A percentile compares a stretch with the other conserved stretches of the same genome.
Evolutionary conservation across 2,329 filamentous ascomycete species (phyloP).

Genomic region (Parasarocladium wereldwijsianum): DNA sequence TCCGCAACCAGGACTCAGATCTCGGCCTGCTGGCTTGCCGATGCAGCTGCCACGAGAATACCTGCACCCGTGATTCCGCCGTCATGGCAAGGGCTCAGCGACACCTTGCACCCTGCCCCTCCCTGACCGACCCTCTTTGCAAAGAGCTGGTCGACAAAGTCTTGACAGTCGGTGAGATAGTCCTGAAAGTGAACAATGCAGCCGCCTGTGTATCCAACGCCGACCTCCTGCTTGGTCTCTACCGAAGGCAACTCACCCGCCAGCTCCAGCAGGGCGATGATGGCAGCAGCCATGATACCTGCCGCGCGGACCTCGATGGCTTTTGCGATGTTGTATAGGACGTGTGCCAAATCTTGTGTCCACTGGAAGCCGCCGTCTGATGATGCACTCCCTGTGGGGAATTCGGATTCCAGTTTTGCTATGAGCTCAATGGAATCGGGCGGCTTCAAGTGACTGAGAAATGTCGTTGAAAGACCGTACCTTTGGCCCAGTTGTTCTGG

Average conservation of each 20-base stretch:
- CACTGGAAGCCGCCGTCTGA: constrained; percentile 39
- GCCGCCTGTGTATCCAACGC: constrained; percentile 67
- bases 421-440: constrained; percentile 26
- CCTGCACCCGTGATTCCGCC: constrained; percentile 48
- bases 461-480: constrained; percentile 57
- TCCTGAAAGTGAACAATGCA: constrained; percentile 70
- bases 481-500: constrained; percentile 39
- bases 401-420: constrained; percentile 32
- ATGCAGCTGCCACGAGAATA: constrained; percentile 35
- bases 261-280: constrained; percentile 52
- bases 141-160: constrained; percentile 45
- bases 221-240: constrained; percentile 33
- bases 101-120: constrained; percentile 20
- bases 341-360: constrained; percentile 42
- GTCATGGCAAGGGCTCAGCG: constrained; percentile 42
- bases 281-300: constrained; percentile 58
- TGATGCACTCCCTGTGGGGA: constrained; percentile 30
- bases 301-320: constrained; percentile 60
- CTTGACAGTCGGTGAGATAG: constrained; percentile 55
- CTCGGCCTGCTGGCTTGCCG: constrained; percentile 20
- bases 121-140: constrained; percentile 11
- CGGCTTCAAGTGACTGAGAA: constrained; percentile 55
- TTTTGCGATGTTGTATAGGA: constrained; percentile 52
- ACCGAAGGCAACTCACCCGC: constrained; percentile 47
- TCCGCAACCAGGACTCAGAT: constrained; percentile 10